A percentile compares a stretch with the other conserved stretches of the same genome.
phyloP scores from a whole-genome alignment of 768 basidiomycete species.

The Tephrocybe sp. region DNA sequence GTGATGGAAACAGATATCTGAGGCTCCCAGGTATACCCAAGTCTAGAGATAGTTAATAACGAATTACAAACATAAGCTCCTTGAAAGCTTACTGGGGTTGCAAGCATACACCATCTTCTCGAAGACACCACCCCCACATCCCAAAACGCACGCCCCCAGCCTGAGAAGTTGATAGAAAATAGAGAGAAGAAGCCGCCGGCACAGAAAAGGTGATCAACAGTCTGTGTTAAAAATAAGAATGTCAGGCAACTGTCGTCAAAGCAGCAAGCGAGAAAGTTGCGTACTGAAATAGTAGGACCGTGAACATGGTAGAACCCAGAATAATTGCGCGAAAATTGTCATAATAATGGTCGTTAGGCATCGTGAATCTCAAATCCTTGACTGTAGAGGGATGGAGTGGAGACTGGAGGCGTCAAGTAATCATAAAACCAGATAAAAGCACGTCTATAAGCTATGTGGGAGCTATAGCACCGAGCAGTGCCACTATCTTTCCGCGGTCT shows the following conservation, averaged over 20 bases:
- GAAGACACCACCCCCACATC: constrained; percentile 43
- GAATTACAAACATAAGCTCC: no score
- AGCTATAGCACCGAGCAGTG: no score
- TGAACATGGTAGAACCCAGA: constrained; percentile 6
- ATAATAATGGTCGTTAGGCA: constrained; percentile 1
- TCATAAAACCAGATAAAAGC: no score
- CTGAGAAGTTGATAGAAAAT: constrained; percentile 37
- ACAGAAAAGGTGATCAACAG: constrained; percentile 34
- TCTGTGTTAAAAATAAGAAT: constrained; percentile 16
- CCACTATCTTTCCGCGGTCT: no score
- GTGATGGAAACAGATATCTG: constrained; percentile 33
- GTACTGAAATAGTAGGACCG: constrained; percentile 12
- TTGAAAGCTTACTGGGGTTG: constrained; percentile 25
- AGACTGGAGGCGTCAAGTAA: no score
- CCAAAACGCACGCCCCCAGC: constrained; percentile 41
- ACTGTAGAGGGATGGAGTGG: background rate
- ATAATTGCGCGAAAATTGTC: constrained; percentile 5
- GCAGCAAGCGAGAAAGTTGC: background rate
- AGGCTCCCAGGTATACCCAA: constrained; percentile 40
- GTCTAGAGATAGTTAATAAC: constrained; percentile 13
- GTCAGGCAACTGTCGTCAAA: background rate
- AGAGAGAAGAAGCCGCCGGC: constrained; percentile 29
- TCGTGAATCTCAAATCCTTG: background rate
- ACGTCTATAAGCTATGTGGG: no score
- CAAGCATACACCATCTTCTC: constrained; percentile 28